Conservation (phyloP, 495 filamentous ascomycete genomes). For the Xylaria sp. region DNA sequence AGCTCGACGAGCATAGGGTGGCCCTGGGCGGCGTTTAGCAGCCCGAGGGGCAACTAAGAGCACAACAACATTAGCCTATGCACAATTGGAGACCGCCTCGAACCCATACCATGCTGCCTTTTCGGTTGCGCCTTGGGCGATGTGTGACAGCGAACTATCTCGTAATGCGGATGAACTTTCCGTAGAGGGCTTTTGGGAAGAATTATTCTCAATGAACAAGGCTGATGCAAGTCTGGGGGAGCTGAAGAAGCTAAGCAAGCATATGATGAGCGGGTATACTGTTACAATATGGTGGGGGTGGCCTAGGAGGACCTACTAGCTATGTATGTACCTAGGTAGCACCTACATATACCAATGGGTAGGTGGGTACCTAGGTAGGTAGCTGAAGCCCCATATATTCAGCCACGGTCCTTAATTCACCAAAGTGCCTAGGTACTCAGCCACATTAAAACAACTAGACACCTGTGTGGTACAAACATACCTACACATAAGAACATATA, state of each 20-base stretch:
- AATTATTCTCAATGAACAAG: constrained; percentile 4
- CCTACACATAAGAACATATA: too few relatives aligned
- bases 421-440: neutral
- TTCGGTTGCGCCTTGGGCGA: constrained; percentile 16
- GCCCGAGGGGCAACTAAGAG: constrained; percentile 83
- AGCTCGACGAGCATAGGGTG: constrained; percentile 99
- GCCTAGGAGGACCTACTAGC: neutral
- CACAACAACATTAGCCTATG: constrained; percentile 29
- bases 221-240: constrained; percentile 12
- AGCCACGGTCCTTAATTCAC: neutral
- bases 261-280: neutral
- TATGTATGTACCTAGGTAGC: too few relatives aligned
- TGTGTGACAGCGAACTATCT: constrained; percentile 14
- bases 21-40: constrained; percentile 94
- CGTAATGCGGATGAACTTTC: constrained; percentile 14
- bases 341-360: too few relatives aligned
- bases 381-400: neutral
- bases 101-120: constrained; percentile 26
- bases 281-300: neutral
- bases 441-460: too few relatives aligned
- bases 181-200: neutral
- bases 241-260: neutral
- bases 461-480: too few relatives aligned
- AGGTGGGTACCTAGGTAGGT: neutral
- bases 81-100: neutral